These are phyloP conservation scores for Tylopilus sp. DNA, from an alignment of 768 basidiomycete genomes.

Conservation along the genomic window DNA sequence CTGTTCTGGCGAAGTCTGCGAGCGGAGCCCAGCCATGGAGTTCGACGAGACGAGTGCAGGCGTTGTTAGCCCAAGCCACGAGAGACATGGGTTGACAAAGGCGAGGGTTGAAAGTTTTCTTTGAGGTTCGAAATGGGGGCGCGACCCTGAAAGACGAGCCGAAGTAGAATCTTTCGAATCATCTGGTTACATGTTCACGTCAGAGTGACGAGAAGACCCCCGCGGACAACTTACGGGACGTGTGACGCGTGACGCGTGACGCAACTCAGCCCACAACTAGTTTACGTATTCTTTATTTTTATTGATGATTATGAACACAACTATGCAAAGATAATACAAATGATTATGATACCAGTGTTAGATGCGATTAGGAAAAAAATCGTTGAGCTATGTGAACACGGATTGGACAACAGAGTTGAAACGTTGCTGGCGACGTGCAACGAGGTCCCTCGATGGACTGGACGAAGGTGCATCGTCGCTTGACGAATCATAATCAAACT, in stretches of 20 bases:
- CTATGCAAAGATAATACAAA: slow-evolving; percentile 27
- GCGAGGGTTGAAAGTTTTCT: not conserved
- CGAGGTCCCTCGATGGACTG: slow-evolving; percentile 47
- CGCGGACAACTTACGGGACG: no score
- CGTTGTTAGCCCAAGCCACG: not conserved
- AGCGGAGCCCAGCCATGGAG: no score
- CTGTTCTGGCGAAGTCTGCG: no score
- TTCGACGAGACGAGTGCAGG: not conserved
- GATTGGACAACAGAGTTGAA: slow-evolving; percentile 12
- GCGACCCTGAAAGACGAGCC: no score
- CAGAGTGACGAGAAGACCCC: no score
- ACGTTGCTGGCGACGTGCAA: slow-evolving; percentile 39
- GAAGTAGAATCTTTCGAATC: no score
- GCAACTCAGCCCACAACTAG: no score
- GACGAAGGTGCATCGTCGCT: slow-evolving; percentile 48
- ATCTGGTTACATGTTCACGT: no score
- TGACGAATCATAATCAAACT: slow-evolving; percentile 34
- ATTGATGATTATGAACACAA: slow-evolving; percentile 18
- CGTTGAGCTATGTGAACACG: slow-evolving; percentile 5
- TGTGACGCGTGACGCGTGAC: no score
- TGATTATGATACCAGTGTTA: slow-evolving; percentile 17
- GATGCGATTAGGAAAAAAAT: slow-evolving; percentile 17
- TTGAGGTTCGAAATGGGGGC: not conserved
- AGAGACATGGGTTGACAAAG: not conserved
- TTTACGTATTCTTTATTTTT: slow-evolving; percentile 4